These are phyloP conservation scores for Pouteria glomerata DNA, from an alignment of 148 eudicot species.

Conservation along the genomic window DNA sequence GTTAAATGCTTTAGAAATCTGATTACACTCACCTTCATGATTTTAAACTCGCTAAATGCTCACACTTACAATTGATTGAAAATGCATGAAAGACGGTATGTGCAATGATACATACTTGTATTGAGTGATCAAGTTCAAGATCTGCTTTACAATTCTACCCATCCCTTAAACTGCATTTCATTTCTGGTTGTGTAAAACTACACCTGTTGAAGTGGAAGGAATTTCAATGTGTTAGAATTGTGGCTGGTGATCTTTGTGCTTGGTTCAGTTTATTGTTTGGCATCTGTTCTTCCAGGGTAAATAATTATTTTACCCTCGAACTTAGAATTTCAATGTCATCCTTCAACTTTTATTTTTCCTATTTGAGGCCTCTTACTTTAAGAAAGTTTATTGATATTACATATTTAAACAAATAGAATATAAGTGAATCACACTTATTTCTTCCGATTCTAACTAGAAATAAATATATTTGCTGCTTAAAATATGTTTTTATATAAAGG, in stretches of 20 bases:
- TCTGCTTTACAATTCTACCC: not conserved
- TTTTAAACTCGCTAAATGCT: not conserved
- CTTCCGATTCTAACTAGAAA: no score
- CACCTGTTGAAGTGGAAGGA: not conserved
- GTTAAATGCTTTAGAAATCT: not conserved
- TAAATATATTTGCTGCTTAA: no score
- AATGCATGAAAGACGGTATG: not conserved
- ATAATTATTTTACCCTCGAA: no score
- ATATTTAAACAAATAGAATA: no score
- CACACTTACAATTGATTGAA: not conserved
- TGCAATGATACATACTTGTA: not conserved
- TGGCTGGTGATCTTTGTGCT: not conserved
- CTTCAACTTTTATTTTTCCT: no score
- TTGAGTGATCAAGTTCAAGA: not conserved
- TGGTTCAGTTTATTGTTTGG: slow-evolving; percentile 2
- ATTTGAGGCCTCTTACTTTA: no score
- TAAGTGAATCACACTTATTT: no score
- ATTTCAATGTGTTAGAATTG: not conserved
- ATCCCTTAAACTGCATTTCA: slow-evolving; percentile 6
- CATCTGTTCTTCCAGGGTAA: no score
- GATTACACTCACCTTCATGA: not conserved
- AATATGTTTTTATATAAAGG: no score
- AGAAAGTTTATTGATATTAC: no score
- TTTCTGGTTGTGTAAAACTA: not conserved
- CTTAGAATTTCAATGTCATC: no score